Evolutionary conservation across 164 flowering plant species (phyloP).

Genomic region (Vitis rotundifolia): DNA sequence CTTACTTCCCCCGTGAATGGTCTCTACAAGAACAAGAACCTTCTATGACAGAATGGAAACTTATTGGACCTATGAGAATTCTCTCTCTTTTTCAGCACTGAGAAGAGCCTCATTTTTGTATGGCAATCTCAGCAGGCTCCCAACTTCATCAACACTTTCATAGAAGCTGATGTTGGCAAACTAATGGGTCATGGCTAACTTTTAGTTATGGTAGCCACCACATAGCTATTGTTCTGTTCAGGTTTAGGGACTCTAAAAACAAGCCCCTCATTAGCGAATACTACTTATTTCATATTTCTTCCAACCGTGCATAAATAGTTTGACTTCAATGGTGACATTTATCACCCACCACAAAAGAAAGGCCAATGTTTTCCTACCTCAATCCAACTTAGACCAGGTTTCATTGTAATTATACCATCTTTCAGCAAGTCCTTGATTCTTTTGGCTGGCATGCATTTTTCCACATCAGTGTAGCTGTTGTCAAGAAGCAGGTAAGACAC

Average conservation of each 20-base stretch:
- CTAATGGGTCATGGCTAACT: constrained; percentile 45
- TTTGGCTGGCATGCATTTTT: constrained; percentile 27
- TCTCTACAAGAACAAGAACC: too few species aligned
- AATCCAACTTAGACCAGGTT: constrained; percentile 69
- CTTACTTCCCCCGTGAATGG: too few species aligned
- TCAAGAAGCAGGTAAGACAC: constrained; percentile 59
- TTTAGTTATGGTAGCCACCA: constrained; percentile 48
- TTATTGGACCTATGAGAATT: constrained; percentile 43
- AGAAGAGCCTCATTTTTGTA: constrained; percentile 45
- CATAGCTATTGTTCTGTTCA: constrained; percentile 12
- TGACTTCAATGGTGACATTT: constrained; percentile 30
- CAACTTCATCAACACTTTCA: constrained; percentile 60
- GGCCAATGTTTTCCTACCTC: constrained; percentile 38
- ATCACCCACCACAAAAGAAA: constrained; percentile 55
- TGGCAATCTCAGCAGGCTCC: constrained; percentile 57
- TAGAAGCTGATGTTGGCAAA: constrained; percentile 43
- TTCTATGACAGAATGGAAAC: constrained; percentile 35
- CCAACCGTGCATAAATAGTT: constrained; percentile 36
- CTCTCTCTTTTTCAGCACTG: constrained; percentile 44
- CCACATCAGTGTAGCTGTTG: constrained; percentile 50
- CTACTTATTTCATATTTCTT: constrained; percentile 34
- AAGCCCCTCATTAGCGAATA: constrained; percentile 13
- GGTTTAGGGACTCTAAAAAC: constrained; percentile 8
- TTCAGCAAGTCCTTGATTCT: constrained; percentile 50
- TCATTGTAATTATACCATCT: constrained; percentile 48